phyloP scores from a whole-genome alignment of 345 rosid genomes.

The Erodium maritimum region DNA sequence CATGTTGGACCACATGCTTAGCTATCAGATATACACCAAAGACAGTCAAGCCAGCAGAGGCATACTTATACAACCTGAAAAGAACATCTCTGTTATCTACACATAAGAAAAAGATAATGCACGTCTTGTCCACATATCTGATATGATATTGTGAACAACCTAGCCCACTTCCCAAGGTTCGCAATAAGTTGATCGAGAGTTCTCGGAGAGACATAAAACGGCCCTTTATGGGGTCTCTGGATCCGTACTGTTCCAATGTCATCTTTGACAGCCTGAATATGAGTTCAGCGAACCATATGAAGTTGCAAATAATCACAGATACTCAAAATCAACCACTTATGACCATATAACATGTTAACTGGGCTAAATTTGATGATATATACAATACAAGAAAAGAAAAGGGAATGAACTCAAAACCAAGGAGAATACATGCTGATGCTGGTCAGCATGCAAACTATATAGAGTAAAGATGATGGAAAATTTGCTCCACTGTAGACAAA shows the following conservation, averaged over 20 bases:
- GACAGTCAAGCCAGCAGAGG: constrained; percentile 55
- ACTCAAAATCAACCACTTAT: neutral
- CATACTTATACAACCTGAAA: constrained; percentile 60
- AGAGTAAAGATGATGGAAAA: too few relatives aligned
- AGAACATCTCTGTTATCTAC: neutral
- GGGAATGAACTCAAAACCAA: too few relatives aligned
- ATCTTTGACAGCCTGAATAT: constrained; percentile 63
- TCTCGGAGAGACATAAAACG: constrained; percentile 80
- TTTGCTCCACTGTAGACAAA: too few relatives aligned
- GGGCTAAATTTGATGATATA: neutral
- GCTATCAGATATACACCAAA: constrained; percentile 58
- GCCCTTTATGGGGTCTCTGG: constrained; percentile 75
- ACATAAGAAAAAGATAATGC: constrained; percentile 3
- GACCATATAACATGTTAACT: neutral
- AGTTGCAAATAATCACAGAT: neutral
- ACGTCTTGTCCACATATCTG: neutral
- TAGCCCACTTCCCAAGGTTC: constrained; percentile 74
- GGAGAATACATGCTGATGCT: too few relatives aligned
- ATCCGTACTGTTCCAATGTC: constrained; percentile 75
- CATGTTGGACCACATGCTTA: constrained; percentile 36
- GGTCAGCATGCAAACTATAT: too few relatives aligned
- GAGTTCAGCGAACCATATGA: too few relatives aligned
- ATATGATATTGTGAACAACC: constrained; percentile 22
- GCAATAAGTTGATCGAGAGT: constrained; percentile 51
- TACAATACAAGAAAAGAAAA: neutral